phyloP scores from a whole-genome alignment of 2,329 filamentous ascomycete genomes.

The Aspergillus proliferans region DNA sequence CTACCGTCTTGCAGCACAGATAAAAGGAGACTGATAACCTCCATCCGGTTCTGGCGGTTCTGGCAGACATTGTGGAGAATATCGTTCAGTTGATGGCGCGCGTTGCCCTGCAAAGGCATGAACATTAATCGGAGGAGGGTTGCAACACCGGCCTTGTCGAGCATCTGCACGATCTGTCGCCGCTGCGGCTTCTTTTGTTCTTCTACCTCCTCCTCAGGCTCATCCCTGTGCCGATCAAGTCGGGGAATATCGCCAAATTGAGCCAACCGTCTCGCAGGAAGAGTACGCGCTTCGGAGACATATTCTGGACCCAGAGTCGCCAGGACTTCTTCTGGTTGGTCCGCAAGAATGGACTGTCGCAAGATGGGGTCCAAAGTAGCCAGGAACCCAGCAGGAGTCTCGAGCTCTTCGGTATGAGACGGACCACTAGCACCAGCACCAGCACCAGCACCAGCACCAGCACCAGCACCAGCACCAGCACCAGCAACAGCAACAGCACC shows the following conservation, averaged over 20 bases:
- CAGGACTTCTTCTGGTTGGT: constrained; percentile 83
- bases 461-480: neutral
- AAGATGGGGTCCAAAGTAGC: constrained; percentile 80
- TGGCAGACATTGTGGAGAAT: constrained; percentile 89
- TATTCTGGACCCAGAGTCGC: constrained; percentile 78
- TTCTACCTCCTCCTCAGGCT: constrained; percentile 38
- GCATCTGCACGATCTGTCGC: constrained; percentile 85
- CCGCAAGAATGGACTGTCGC: constrained; percentile 79
- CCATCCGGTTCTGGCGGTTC: constrained; percentile 90
- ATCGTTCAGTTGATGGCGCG: constrained; percentile 74
- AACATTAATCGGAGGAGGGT: constrained; percentile 99
- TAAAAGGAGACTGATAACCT: constrained; percentile 86
- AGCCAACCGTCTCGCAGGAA: constrained; percentile 53
- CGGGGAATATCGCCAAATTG: constrained; percentile 45
- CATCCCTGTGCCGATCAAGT: constrained; percentile 30
- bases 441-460: constrained; percentile 23
- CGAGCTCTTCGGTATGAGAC: constrained; percentile 71
- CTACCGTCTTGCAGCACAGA: constrained; percentile 95
- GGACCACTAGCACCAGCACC: constrained; percentile 25
- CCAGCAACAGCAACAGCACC: constrained; percentile 26
- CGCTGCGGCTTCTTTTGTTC: constrained; percentile 60
- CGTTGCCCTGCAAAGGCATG: constrained; percentile 81
- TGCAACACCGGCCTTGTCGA: constrained; percentile 91
- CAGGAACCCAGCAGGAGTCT: constrained; percentile 76
- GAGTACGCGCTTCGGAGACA: constrained; percentile 74